Evolutionary conservation across 2,329 filamentous ascomycete species (phyloP), one percentile per base, ranked within the genome.

Genomic region (Xylaria sp.): DNA sequence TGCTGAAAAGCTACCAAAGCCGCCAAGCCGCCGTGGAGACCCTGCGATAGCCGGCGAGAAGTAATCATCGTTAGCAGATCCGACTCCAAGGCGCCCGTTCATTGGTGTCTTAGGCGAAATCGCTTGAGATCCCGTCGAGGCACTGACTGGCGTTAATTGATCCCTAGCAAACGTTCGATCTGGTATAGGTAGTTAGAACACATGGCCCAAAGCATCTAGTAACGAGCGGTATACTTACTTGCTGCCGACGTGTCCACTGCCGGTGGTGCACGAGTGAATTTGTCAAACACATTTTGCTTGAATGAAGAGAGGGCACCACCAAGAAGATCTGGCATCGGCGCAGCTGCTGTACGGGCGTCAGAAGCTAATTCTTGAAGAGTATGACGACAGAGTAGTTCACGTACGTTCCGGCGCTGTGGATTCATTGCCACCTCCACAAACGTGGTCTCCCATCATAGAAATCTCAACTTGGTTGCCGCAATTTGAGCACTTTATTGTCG

Each of bases 401-500:
- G 44, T 69, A 77, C 86, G 77, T 74, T 86, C 85, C 74, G 81
- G 81, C 79, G 82, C 76, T 67, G 81, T 76, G 9, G 66, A 31
- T 39, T 65, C 61, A 63, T 76, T 71, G 68, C 78, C 67, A 65
- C 78, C 81, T 51, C 79, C 78, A 79, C 94, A 97, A 68, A 92
- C 78, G 82, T 97, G 94, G 69, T 96, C 93, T 68, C 92, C 93
- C 90, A 97, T 92, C 78, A 90, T 83, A 45, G 91, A 90, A 72
- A 97, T 96, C 76, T 94, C 90, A 66, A 97, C 92, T 74, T 94
- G 88, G 45, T 83, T 79, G 45, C 89, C 87, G 77, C 93, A 97
- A 81, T 86, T 89, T 60, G 93, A 96, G 80, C 93, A 97, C 84
- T 95, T 97, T 80, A 97, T 92, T 27, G 89, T 89, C 75, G 93